A percentile compares a stretch with the other conserved stretches of the same genome.
These are phyloP conservation scores for Phaeotremella skinneri DNA, from an alignment of 768 basidiomycete genomes.

Conservation along the genomic window DNA sequence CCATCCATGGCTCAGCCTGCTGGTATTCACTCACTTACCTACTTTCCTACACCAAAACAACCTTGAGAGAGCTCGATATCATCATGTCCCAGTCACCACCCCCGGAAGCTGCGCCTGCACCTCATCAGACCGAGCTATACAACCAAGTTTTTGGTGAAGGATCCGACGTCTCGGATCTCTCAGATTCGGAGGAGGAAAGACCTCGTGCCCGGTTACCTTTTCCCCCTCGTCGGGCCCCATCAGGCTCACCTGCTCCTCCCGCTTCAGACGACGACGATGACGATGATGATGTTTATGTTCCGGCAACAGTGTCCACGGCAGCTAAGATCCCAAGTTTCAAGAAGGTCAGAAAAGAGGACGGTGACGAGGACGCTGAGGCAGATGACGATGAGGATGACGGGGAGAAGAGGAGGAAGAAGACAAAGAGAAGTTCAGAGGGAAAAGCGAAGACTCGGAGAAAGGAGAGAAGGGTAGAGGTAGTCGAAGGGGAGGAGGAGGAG, in stretches of 20 bases:
- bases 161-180: slow-evolving; percentile 73
- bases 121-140: slow-evolving; percentile 11
- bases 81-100: slow-evolving; percentile 27
- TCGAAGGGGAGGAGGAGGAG: slow-evolving; percentile 58
- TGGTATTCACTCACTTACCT: too few species aligned
- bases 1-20: too few species aligned
- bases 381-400: slow-evolving; percentile 47
- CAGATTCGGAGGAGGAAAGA: slow-evolving; percentile 63
- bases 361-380: slow-evolving; percentile 31
- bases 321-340: slow-evolving; percentile 46
- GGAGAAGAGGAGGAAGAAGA: slow-evolving; percentile 54
- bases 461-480: slow-evolving; percentile 45
- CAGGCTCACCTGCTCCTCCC: slow-evolving; percentile 52
- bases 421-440: slow-evolving; percentile 57
- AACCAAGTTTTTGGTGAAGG: slow-evolving; percentile 57
- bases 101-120: neutral
- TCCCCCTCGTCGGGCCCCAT: slow-evolving; percentile 47
- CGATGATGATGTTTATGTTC: slow-evolving; percentile 54
- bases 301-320: slow-evolving; percentile 20
- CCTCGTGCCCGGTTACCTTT: slow-evolving; percentile 22
- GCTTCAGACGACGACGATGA: slow-evolving; percentile 55
- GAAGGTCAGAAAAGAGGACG: slow-evolving; percentile 45
- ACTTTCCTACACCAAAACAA: neutral
- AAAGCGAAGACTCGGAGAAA: slow-evolving; percentile 55
- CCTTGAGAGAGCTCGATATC: neutral